A percentile compares a stretch with the other conserved stretches of the same genome.
Conservation (phyloP, 2,329 filamentous ascomycete genomes). For the Exophiala xenobiotica region DNA sequence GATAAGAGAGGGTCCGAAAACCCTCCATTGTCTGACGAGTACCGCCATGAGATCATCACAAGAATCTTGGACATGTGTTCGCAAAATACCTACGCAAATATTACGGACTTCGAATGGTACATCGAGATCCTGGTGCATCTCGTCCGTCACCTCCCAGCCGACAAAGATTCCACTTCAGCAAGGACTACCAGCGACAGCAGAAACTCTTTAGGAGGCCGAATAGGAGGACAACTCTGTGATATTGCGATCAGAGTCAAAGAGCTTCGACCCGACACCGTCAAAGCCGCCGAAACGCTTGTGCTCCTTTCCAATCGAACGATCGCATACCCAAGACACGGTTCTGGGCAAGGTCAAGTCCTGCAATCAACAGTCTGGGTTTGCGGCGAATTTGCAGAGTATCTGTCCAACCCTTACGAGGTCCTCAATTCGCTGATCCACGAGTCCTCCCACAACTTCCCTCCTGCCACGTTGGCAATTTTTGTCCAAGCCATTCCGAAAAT, state of each 20-base stretch:
- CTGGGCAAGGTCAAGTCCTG: slow-evolving; percentile 62
- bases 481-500: slow-evolving; percentile 85
- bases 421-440: slow-evolving; percentile 72
- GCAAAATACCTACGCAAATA: slow-evolving; percentile 78
- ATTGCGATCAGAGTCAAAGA: slow-evolving; percentile 88
- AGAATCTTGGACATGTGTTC: slow-evolving; percentile 88
- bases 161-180: slow-evolving; percentile 2
- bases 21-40: slow-evolving; percentile 77
- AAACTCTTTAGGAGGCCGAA: slow-evolving; percentile 42
- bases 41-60: slow-evolving; percentile 76
- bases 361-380: slow-evolving; percentile 79
- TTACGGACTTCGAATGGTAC: slow-evolving; percentile 96
- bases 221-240: slow-evolving; percentile 84
- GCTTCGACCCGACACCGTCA: slow-evolving; percentile 74
- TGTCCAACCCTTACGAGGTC: slow-evolving; percentile 68
- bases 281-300: slow-evolving; percentile 75
- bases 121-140: slow-evolving; percentile 85
- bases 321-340: slow-evolving; percentile 54
- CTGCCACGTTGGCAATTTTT: slow-evolving; percentile 72
- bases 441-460: slow-evolving; percentile 56
- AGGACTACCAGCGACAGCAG: slow-evolving; percentile 29
- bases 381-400: slow-evolving; percentile 78
- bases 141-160: slow-evolving; percentile 35
- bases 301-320: slow-evolving; percentile 58
- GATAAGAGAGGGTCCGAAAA: slow-evolving; percentile 51